Evolutionary conservation across 164 flowering plant species (phyloP), one percentile per base, ranked within the genome.

Genomic region (Brasenia schreberi): DNA sequence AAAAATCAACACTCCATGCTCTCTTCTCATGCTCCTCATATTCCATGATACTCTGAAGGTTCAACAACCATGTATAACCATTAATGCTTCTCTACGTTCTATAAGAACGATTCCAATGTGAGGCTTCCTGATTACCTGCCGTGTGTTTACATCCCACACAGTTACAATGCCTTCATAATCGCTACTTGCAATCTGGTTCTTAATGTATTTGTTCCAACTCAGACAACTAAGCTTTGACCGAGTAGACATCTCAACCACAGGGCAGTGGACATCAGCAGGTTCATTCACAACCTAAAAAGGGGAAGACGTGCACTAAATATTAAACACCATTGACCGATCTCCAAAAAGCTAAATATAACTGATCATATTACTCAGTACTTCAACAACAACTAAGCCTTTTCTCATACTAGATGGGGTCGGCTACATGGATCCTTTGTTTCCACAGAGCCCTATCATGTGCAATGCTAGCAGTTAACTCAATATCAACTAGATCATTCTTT

Each of bases 1-100:
- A 95, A 80, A 91, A 95, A 80, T 95, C 99, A 79, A 92, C 94
- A 86, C 97, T 92, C 99, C 99, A 92, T 44, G 97, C 99, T 64
- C 99, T 81, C 77, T 92, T 95, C 75, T 95, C 99, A 75, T 95
- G 99, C 78, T 95, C 99, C 76, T 95, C 97, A 73, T 90, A 95
- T 73, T 92, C 97, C 94, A 90, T 89, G 60, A 92, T 79, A 83
- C 97, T 89, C 99, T 95, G 77, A 60, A 60, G n/a, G 27, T 7
- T 6, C 62, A 60, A 45, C 7, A 12, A 45, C 12, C 0, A 5
- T 5, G 11, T 45, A 23, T 44, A 12, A 45, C 53, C 7, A 45
- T 45, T 45, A 12, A 2, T 45, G 11, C 5, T 45, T 6, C 53
- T 45, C 11, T 45, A 45, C 5, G 12, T 45, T 45, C 53, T 7